Evolutionary conservation across 768 basidiomycete genomes (phyloP).

Genomic region (Rhizopogon vesiculosus): DNA sequence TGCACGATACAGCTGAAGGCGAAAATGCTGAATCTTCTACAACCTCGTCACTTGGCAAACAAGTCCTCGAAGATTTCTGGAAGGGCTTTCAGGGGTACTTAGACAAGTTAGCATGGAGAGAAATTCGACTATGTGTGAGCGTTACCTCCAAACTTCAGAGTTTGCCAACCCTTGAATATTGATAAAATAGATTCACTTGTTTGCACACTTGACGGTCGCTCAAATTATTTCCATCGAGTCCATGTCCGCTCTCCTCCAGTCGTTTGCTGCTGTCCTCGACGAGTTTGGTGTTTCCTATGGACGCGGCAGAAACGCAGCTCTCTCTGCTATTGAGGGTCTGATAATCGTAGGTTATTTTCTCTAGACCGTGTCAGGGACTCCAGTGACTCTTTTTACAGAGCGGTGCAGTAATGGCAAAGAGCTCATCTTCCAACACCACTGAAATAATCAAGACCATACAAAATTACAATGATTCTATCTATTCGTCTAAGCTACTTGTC

Average conservation of each 20-base stretch:
- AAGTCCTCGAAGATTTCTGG: conserved; percentile 84
- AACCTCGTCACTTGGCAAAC: conserved; percentile 50
- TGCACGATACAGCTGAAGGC: conserved; percentile 48
- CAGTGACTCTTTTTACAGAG: conserved; percentile 38
- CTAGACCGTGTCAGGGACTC: background rate
- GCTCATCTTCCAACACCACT: conserved; percentile 51
- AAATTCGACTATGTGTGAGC: conserved; percentile 82
- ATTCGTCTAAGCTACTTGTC: conserved; percentile 58
- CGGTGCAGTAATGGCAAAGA: conserved; percentile 60
- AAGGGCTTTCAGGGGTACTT: conserved; percentile 86
- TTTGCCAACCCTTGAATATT: conserved; percentile 3
- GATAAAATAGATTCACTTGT: conserved; percentile 76
- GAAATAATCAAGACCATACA: conserved; percentile 73
- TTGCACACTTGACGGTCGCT: conserved; percentile 80
- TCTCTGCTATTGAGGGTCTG: conserved; percentile 79
- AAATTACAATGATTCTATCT: conserved; percentile 59
- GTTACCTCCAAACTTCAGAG: background rate
- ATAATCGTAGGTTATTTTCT: conserved; percentile 51
- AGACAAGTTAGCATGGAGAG: conserved; percentile 88
- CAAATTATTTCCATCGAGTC: conserved; percentile 73
- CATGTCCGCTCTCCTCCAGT: conserved; percentile 74
- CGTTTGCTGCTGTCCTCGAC: conserved; percentile 82
- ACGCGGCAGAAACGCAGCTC: conserved; percentile 75
- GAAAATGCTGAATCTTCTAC: conserved; percentile 26
- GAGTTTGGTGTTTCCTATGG: conserved; percentile 86